Base-by-base conservation (phyloP, 768 basidiomycete species). In the Pholiota molesta region DNA sequence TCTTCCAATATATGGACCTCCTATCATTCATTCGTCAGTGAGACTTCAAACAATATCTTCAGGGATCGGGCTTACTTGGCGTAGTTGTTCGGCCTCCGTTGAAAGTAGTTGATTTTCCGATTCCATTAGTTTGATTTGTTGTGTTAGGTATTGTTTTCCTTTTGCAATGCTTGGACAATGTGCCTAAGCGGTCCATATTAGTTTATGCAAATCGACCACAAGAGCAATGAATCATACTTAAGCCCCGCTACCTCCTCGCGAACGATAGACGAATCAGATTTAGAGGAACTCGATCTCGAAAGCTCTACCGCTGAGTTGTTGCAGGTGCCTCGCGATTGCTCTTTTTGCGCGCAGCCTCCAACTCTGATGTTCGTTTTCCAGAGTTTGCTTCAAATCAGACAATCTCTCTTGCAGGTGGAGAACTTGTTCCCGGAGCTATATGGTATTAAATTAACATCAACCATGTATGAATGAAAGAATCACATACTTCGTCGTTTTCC, bases 81-180 rank as follows among this genome's bases (percentile, higher is more conserved):
- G 90, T 14, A 95, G 79, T 70, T 91, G 89, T 61, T 88, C 85
- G 1, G 82, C 81, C 69, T 92, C 90, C 11, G 87, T 80, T 28
- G 83, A 68, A 39, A 95, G 77, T 13, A 88, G 74, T 65, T 82
- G 83, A 69, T 95, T 94, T 75, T 94, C 93, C 11, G 88, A 84
- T 71, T 89, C 87, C 45, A 95, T 71, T n/a, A 88, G 71, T 68
- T 89, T 87, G 71, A 86, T 86, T 62, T 83, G 83, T 62, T 92
- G 89, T 7, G 82, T 74, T 1, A 83, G 72, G 81, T 76, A 2
- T 85, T 70, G 67, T 86, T 92, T 74, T 97, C 95, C 67, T 91
- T 90, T 69, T 92, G 91, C 42, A 97, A 79, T 67, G 95, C 91
- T 70, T 93, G 90, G 21, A 97, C 86, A 68, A 97, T 93, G 68